phyloP scores from a whole-genome alignment of 2,329 filamentous ascomycete genomes.

The Cladobotryum mycophilum region DNA sequence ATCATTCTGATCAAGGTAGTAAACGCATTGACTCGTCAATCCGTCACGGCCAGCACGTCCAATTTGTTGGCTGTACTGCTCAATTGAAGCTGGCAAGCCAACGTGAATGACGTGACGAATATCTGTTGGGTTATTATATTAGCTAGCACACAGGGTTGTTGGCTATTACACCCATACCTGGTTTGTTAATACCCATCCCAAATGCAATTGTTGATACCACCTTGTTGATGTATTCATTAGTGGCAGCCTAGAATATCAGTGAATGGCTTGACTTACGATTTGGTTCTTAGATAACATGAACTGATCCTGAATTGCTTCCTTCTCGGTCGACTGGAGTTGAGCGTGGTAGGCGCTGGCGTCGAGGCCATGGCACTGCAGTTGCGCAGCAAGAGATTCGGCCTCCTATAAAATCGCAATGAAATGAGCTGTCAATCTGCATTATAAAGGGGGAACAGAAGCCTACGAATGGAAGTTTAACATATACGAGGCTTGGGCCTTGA shows the following conservation, averaged over 20 bases:
- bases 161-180: conserved; percentile 14
- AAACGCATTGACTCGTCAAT: conserved; percentile 46
- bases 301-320: conserved; percentile 42
- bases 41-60: conserved; percentile 51
- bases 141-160: not conserved
- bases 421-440: not conserved
- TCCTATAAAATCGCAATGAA: not conserved
- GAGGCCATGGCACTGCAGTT: conserved; percentile 32
- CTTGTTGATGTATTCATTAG: not conserved
- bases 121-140: not conserved
- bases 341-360: conserved; percentile 44
- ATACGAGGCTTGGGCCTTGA: not conserved
- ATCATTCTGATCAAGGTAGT: conserved; percentile 52
- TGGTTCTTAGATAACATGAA: conserved; percentile 42
- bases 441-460: not conserved
- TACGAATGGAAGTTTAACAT: not conserved
- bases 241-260: not conserved
- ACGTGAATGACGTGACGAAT: conserved; percentile 39
- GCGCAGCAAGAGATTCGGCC: conserved; percentile 26
- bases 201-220: conserved; percentile 49
- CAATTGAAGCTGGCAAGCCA: conserved; percentile 44
- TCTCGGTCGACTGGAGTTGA: conserved; percentile 39
- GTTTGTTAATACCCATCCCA: conserved; percentile 56
- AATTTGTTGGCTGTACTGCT: conserved; percentile 53
- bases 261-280: conserved; percentile 18